A percentile compares a stretch with the other conserved stretches of the same genome.
Evolutionary conservation across 306 rosid species (phyloP).

Genomic region (Clitoria ternatea): DNA sequence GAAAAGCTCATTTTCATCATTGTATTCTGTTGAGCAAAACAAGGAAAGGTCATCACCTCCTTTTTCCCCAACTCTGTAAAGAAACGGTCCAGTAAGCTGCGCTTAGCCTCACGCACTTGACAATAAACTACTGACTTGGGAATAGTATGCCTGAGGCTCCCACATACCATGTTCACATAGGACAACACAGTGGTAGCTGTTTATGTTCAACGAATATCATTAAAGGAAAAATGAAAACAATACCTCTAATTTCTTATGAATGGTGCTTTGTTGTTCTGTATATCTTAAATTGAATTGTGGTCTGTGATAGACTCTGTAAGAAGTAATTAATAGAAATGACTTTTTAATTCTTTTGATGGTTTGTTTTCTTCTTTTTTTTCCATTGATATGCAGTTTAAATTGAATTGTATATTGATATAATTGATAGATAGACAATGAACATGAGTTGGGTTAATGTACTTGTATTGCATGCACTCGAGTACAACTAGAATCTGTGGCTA

Average conservation of each 20-base stretch:
- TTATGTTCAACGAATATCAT: background rate
- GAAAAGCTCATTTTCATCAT: no score
- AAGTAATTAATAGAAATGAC: no score
- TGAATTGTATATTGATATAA: no score
- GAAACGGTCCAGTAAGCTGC: constrained; percentile 87
- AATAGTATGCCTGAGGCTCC: constrained; percentile 72
- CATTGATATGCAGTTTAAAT: no score
- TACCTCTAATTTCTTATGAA: background rate
- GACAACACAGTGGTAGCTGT: constrained; percentile 84
- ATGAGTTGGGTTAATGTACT: background rate
- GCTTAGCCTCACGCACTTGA: constrained; percentile 95
- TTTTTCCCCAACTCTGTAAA: constrained; percentile 78
- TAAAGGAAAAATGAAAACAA: constrained; percentile 9
- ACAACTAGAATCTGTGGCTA: background rate
- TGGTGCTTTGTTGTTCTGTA: no score
- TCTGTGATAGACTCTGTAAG: no score
- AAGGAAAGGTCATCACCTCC: constrained; percentile 54
- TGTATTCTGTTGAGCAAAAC: constrained; percentile 14
- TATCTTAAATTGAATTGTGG: no score
- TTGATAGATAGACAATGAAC: no score
- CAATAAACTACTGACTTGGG: constrained; percentile 93
- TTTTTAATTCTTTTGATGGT: no score
- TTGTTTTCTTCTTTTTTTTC: no score
- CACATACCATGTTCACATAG: constrained; percentile 95
- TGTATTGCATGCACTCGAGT: background rate